These are phyloP conservation scores for Corylus americana DNA, from an alignment of 306 rosid species.

Conservation along the genomic window DNA sequence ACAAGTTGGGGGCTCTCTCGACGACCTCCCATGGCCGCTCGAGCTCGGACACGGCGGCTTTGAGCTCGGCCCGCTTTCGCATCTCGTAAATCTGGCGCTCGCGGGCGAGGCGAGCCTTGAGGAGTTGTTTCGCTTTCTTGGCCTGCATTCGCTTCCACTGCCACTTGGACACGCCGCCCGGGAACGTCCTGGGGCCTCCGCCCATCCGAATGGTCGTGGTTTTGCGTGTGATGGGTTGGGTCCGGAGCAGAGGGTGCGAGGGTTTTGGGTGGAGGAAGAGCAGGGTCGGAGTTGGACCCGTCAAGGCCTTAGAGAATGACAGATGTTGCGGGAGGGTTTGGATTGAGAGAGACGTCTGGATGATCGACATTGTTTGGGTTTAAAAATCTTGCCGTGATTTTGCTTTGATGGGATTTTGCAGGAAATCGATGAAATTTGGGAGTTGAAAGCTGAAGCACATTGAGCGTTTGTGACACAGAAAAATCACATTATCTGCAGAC, in stretches of 20 bases:
- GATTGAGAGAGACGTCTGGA: slow-evolving; percentile 28
- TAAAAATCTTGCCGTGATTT: not conserved
- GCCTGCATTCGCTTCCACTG: slow-evolving; percentile 97
- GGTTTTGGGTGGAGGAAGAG: slow-evolving; percentile 34
- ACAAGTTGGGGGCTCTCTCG: slow-evolving; percentile 68
- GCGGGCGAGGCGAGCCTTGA: slow-evolving; percentile 78
- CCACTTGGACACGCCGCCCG: slow-evolving; percentile 97
- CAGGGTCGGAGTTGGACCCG: slow-evolving; percentile 32
- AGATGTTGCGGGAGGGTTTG: slow-evolving; percentile 7
- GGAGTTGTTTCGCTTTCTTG: slow-evolving; percentile 77
- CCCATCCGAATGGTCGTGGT: slow-evolving; percentile 78
- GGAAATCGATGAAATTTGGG: not conserved
- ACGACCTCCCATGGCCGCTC: slow-evolving; percentile 95
- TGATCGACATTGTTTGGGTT: slow-evolving; percentile 1
- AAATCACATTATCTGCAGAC: not conserved
- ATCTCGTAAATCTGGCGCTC: slow-evolving; percentile 95
- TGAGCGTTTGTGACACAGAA: not conserved
- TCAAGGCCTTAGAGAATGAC: slow-evolving; percentile 42
- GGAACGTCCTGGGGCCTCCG: slow-evolving; percentile 93
- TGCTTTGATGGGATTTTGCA: not conserved
- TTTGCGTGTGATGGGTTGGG: slow-evolving; percentile 21
- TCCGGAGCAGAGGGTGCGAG: slow-evolving; percentile 27
- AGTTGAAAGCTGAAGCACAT: too few relatives aligned
- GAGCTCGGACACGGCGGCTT: slow-evolving; percentile 83
- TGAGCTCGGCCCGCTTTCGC: slow-evolving; percentile 92